phyloP scores from a whole-genome alignment of 169 alveolate species.

The Cryptosporidium tyzzeri region DNA sequence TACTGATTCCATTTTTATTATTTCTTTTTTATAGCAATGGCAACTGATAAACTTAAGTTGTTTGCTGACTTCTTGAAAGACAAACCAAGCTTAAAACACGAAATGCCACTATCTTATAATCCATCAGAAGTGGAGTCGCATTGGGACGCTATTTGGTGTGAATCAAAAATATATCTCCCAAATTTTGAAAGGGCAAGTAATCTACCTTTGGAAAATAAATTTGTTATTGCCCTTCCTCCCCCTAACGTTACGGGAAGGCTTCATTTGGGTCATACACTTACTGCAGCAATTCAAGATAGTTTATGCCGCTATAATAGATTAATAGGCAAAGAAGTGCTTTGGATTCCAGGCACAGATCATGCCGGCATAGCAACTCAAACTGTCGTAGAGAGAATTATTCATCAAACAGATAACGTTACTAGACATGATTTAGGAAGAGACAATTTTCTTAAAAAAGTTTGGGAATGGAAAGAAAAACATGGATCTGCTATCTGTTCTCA shows the following conservation, averaged over 20 bases:
- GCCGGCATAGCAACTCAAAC: constrained; percentile 99
- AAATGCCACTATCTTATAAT: constrained; percentile 91
- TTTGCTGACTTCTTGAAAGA: constrained; percentile 13
- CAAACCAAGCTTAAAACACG: constrained; percentile 34
- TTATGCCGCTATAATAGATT: constrained; percentile 95
- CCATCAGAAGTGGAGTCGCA: constrained; percentile 96
- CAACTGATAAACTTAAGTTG: constrained; percentile 6
- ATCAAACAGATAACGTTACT: constrained; percentile 92
- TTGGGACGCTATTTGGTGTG: constrained; percentile 87
- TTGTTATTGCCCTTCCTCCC: constrained; percentile 98
- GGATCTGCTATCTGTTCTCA: constrained; percentile 93
- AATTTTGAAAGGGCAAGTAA: constrained; percentile 61
- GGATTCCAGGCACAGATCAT: constrained; percentile 99
- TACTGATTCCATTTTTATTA: neutral
- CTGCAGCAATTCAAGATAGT: constrained; percentile 98
- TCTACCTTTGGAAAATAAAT: constrained; percentile 78
- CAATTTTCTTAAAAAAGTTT: constrained; percentile 92
- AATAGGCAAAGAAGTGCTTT: constrained; percentile 94
- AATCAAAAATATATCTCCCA: constrained; percentile 30
- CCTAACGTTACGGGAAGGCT: constrained; percentile 99
- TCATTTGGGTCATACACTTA: constrained; percentile 99
- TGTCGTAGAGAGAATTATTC: constrained; percentile 96
- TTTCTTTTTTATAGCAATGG: neutral
- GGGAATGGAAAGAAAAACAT: constrained; percentile 98
- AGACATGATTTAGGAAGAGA: constrained; percentile 98